Conservation (phyloP, 1,284 basidiomycete species). For the Marasmius oreades region DNA sequence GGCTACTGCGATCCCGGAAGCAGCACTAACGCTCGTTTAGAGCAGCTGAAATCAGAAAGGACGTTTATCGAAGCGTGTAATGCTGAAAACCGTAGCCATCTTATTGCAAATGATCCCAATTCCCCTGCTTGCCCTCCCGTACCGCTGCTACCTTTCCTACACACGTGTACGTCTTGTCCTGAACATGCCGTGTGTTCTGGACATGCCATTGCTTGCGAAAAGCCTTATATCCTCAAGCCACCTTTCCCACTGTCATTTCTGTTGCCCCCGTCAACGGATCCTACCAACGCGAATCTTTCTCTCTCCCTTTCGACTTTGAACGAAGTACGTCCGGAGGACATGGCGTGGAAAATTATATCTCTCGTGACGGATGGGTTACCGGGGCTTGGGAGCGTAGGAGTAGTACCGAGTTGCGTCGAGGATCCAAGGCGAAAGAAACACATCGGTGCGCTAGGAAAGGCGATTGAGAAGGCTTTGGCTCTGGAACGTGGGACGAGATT, state of each 20-base stretch:
- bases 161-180: constrained; percentile 83
- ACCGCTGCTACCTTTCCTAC: constrained; percentile 55
- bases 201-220: constrained; percentile 64
- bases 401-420: constrained; percentile 79
- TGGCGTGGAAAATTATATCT: constrained; percentile 44
- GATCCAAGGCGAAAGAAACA: constrained; percentile 79
- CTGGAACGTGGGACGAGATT: constrained; percentile 67
- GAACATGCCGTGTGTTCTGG: constrained; percentile 74
- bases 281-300: constrained; percentile 34
- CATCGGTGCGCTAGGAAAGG: constrained; percentile 76
- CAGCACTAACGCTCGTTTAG: constrained; percentile 60
- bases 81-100: constrained; percentile 45
- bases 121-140: constrained; percentile 48
- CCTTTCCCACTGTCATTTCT: constrained; percentile 59
- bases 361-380: constrained; percentile 69
- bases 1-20: constrained; percentile 80
- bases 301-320: constrained; percentile 13
- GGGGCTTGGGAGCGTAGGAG: constrained; percentile 71
- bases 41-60: constrained; percentile 40
- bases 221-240: constrained; percentile 69
- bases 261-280: constrained; percentile 32
- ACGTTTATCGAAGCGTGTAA: constrained; percentile 59
- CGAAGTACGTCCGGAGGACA: constrained; percentile 37
- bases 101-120: constrained; percentile 32
- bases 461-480: constrained; percentile 67